Evolutionary conservation across 352 stramenopile species (phyloP), one percentile per base, ranked within the genome.

Genomic region (Pythium plurisporium): DNA sequence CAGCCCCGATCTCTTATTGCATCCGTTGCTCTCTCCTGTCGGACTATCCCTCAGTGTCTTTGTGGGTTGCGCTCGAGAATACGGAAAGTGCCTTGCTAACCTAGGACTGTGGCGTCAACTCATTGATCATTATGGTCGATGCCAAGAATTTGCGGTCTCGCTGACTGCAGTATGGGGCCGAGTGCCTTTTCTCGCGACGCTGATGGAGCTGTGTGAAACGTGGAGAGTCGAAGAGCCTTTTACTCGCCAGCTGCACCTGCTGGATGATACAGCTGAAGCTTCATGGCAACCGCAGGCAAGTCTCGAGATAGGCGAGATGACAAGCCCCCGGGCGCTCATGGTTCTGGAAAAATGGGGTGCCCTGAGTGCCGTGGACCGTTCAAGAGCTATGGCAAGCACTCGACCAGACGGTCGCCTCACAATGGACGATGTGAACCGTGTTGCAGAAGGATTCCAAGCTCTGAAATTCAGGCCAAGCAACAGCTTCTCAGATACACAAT

Each of bases 271-370:
- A 5, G 19, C 30, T 3, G 19, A 37, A 1, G 19, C 12, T 31
- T 53, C 22, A 25, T 42, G 11, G 11, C 45, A 19, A 19, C 17
- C 22, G 9, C 4, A 23, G 14, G 10, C 29, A 4, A 53, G 17
- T 9, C 19, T 26, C 8, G 4, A 37, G 20, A 48, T 42, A 25
- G 48, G 54, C 23, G 37, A 27, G 9, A 12, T 38, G 3, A 45
- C 41, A 2, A 41, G 29, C 6, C 12, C 49, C 22, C 42, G 36
- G 41, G 57, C 57, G 2, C 19, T 27, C 4, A 15, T 26, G n/a
- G 7, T 46, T n/a, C 12, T 64, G 23, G 20, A 55, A 22, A 37
- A 56, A n/a, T 64, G 57, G 57, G 48, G 57, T 17, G 48, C 47
- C n/a, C 23, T 64, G 9, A 37, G 27, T 49, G 23, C 22, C 17